phyloP scores from a whole-genome alignment of 2,329 filamentous ascomycete species.

The Microcera coccophila region DNA sequence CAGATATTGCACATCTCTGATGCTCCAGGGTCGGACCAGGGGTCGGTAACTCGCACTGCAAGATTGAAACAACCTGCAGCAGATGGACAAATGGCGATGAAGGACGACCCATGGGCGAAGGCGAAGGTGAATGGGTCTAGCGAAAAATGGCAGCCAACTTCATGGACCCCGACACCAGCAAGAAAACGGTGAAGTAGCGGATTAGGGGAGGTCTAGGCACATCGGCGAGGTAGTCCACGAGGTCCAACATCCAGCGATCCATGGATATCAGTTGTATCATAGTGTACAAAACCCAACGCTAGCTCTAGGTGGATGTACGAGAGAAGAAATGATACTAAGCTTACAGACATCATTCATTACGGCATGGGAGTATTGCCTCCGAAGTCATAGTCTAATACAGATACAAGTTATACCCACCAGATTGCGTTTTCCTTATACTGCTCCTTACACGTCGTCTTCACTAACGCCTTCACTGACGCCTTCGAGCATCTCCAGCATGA shows the following conservation, averaged over 20 bases:
- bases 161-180: conserved; percentile 53
- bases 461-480: conserved; percentile 16
- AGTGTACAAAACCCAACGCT: conserved; percentile 10
- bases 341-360: conserved; percentile 15
- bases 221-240: not conserved
- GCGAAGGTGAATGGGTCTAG: conserved; percentile 46
- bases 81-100: conserved; percentile 9
- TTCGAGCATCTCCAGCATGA: conserved; percentile 37
- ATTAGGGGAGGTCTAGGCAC: not conserved
- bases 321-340: not conserved
- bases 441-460: conserved; percentile 8
- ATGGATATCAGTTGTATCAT: conserved; percentile 9
- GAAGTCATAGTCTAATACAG: not conserved
- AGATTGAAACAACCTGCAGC: conserved; percentile 4
- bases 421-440: too few relatives aligned
- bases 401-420: too few relatives aligned
- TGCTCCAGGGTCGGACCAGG: conserved; percentile 4
- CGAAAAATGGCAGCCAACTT: conserved; percentile 64
- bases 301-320: conserved; percentile 1
- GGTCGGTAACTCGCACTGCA: conserved; percentile 4
- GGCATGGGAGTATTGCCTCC: conserved; percentile 2
- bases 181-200: conserved; percentile 28
- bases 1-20: conserved; percentile 13
- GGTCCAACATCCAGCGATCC: not conserved
- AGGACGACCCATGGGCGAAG: conserved; percentile 56